Conservation (phyloP, 305 asterid species). For the Rubia balearica region DNA sequence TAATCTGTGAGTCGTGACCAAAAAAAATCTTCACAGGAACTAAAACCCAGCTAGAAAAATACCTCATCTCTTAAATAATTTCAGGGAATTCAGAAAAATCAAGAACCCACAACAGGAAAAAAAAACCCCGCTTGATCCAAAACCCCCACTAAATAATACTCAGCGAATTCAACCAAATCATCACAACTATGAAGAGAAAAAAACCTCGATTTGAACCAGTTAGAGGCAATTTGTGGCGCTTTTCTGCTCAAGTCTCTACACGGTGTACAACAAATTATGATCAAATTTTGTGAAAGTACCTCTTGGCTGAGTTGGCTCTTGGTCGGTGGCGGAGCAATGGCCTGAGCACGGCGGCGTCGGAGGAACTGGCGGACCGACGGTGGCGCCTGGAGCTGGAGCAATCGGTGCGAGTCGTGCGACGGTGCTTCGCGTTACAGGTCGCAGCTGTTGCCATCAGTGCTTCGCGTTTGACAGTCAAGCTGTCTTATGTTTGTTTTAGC, state of each 20-base stretch:
- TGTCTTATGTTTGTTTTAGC: background rate
- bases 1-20: background rate
- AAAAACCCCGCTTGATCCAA: background rate
- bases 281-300: too few species aligned
- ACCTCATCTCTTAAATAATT: background rate
- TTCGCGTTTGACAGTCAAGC: background rate
- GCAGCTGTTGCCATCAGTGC: background rate
- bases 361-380: too few species aligned
- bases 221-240: conserved; percentile 23
- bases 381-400: too few species aligned
- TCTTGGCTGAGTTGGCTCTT: too few species aligned
- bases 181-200: background rate
- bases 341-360: too few species aligned
- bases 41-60: too few species aligned
- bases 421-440: too few species aligned
- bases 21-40: background rate
- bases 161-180: conserved; percentile 7
- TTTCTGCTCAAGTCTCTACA: conserved; percentile 32
- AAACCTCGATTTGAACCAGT: conserved; percentile 37
- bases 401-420: too few species aligned
- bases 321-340: too few species aligned
- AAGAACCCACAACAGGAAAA: background rate
- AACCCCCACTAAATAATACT: too few species aligned
- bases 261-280: too few species aligned
- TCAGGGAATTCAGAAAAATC: background rate